Evolutionary conservation across 2,329 filamentous ascomycete species (phyloP), one percentile per base, ranked within the genome.

Genomic region (Coniochaeta hoffmannii): DNA sequence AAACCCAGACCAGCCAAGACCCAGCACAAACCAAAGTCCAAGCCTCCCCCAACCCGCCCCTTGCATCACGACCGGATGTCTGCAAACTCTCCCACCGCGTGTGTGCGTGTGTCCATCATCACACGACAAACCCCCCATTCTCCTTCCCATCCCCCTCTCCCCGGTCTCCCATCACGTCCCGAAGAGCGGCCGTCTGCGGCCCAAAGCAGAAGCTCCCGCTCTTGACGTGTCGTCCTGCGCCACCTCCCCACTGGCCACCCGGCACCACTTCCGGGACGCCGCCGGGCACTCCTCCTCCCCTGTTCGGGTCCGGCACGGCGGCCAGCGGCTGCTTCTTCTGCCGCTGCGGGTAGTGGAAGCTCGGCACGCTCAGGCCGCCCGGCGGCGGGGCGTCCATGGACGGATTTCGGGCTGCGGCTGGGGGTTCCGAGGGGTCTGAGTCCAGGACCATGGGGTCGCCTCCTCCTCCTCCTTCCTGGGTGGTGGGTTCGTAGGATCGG

Each of bases 221-320:
- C 41, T 46, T 46, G 41, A 46, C 41, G 24, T 46, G 41, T 4
- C 22, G 30, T 32, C 30, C 30, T 32, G 7, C 7, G 30, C 30
- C 7, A 12, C 7, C 30, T 32, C 30, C 7, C 30, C 7, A 32
- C 30, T 9, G 34, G 14, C 32, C 11, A 14, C 35, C 15, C 3
- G 35, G 15, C 35, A 35, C 34, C 34, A 15, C 34, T 15, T 9
- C 34, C 34, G 34, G n/a, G n/a, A 9, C 34, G 34, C 34, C 75
- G 15, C 76, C 76, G 34, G 72, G 69, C n/a, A n/a, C n/a, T n/a
- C n/a, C n/a, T n/a, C n/a, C n/a, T n/a, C n/a, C n/a, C n/a, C n/a
- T n/a, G 59, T 79, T 78, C 50, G 65, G 69, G 60, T 77, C 73
- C 6, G 76, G 72, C 31, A 76, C 68, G 31, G 76, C 69, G 26